phyloP scores from a whole-genome alignment of 345 rosid species.

The Arabis hirsuta region DNA sequence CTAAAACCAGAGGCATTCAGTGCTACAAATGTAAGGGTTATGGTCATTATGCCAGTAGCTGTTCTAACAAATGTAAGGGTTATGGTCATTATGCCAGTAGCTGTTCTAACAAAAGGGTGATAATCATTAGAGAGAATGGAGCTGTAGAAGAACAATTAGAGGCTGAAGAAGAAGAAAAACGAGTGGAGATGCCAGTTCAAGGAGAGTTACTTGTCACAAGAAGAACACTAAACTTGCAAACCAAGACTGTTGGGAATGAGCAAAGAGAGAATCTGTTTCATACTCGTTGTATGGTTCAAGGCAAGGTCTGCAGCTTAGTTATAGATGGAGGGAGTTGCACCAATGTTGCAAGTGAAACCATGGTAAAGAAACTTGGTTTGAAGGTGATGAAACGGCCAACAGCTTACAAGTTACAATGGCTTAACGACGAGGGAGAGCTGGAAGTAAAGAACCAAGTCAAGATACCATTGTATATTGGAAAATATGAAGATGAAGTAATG shows the following conservation, averaged over 20 bases:
- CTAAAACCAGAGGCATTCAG: neutral
- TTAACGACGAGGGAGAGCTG: too few species aligned
- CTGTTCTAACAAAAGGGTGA: neutral
- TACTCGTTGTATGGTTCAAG: neutral
- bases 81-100: neutral
- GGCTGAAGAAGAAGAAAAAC: neutral
- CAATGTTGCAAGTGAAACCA: too few species aligned
- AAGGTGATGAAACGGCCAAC: too few species aligned
- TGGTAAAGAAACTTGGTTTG: too few species aligned
- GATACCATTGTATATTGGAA: too few species aligned
- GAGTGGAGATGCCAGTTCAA: neutral
- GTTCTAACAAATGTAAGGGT: neutral
- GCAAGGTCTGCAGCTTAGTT: neutral
- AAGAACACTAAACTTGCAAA: neutral
- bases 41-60: too few species aligned
- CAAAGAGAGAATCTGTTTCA: conserved; percentile 1
- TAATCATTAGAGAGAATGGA: neutral
- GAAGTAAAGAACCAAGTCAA: too few species aligned
- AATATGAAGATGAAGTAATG: too few species aligned
- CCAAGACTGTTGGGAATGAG: neutral
- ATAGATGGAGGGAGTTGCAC: too few species aligned
- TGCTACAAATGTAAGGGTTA: too few species aligned
- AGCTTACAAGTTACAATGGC: too few species aligned
- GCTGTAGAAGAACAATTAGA: neutral
- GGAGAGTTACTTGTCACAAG: neutral